Evolutionary conservation across 495 filamentous ascomycete species (phyloP), one percentile per base, ranked within the genome.

Genomic region (Amphirosellinia nigrospora): DNA sequence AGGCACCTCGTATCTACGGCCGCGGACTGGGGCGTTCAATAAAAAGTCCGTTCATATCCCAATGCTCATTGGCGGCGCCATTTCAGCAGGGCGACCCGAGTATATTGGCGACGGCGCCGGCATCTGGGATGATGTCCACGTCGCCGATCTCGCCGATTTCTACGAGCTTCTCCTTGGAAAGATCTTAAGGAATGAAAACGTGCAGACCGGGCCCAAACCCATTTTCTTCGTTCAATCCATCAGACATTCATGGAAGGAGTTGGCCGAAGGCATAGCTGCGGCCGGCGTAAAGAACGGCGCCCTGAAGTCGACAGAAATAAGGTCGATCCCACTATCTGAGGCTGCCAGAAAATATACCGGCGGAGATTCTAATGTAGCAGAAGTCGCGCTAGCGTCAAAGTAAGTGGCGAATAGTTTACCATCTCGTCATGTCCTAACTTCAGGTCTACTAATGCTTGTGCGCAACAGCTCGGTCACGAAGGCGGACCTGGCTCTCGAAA

Each of bases 1-100:
- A 81, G 72, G 70, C 76, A 0, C 82, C 83, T 5, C 75, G 78
- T 11, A 83, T 84, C 48, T 86, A 79, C 69, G 82, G 82, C 13
- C 45, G 69, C 16, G 80, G 16, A 58, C 55, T 0, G 55, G 55
- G 5, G 21, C 36, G 4, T 58, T 10, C 19, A 58, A 58, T 79
- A 21, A 78, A 70, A 59, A 61, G 4, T 73, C 75, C 30, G 81
- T 82, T 21, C 81, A 84, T 71, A 55, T 80, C 16, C 79, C 79
- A 26, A 50, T 63, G 38, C 41, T 77, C 10, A 74, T 77, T 2
- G 43, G 70, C 34, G 61, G 76, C 10, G 70, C 74, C 1, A 15
- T 81, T 5, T 70, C 72, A 11, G 59, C 46, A 5, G 75, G 79
- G 13, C 39, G 73, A 15, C 64, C 71, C 0, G 64, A 66, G 11